Base-by-base conservation (phyloP, 2,329 filamentous ascomycete genomes). In the Cercospora berteroae region DNA sequence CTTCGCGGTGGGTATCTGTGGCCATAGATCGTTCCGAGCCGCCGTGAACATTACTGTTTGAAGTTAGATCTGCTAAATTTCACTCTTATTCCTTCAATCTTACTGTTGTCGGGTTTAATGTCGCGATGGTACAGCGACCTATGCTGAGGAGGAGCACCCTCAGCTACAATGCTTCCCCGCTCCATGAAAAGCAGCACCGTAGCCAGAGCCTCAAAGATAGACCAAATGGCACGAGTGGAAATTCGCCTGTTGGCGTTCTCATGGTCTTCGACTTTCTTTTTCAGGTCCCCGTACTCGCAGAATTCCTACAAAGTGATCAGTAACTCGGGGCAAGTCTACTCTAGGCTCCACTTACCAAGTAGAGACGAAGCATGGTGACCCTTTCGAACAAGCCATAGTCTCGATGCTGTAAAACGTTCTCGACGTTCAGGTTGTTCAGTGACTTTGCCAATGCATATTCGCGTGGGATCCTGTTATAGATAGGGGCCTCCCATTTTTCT, bases 101-200 rank as follows among this genome's bases (percentile, higher is more conserved):
- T 31, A 59, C 56, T 12, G n/a, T 59, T 59, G 9, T 33, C n/a
- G 13, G 66, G 62, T 29, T 67, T 67, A 33, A 67, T 42, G 27
- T 67, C 66, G 4, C 42, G 57, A 36, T 67, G 62, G 4, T 48
- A 33, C 23, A 16, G n/a, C 23, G 48, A n/a, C 16, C 27, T 31
- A 3, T 16, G 27, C 8, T 39, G 20, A 6, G 18, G 48, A 27
- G 25, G 25, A 55, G 48, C 2, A 25, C 1, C 23, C 9, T 33
- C 16, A 31, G 13, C 18, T n/a, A 60, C 60, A 8, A 55, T 13
- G 16, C 33, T 31, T 10, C 66, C 66, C 42, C 33, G 33, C 20
- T 64, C 20, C 66, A 67, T 64, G n/a, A 67, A 25, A 58, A 58
- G 52, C 2, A 48, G 39, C 7, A 44, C 39, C 2, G 39, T 44